Evolutionary conservation across 2,329 filamentous ascomycete species (phyloP).

Genomic region (Alternaria brassicae): DNA sequence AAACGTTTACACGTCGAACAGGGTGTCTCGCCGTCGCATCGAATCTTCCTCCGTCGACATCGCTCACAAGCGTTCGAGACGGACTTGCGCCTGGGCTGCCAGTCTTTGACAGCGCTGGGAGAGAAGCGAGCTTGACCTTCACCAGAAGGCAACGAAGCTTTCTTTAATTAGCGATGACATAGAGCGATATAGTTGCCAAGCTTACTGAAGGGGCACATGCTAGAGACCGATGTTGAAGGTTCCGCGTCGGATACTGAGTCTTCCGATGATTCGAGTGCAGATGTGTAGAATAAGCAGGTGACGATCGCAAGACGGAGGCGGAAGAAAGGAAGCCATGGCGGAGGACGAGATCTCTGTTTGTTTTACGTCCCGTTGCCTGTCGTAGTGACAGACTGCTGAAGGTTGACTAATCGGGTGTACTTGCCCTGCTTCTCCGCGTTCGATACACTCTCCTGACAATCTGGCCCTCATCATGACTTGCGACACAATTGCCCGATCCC

Average conservation of each 20-base stretch:
- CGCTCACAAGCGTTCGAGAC: conserved; percentile 50
- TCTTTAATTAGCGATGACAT: conserved; percentile 18
- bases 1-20: conserved; percentile 50
- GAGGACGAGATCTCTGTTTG: conserved; percentile 46
- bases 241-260: conserved; percentile 39
- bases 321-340: conserved; percentile 34
- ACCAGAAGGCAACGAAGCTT: conserved; percentile 41
- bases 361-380: conserved; percentile 43
- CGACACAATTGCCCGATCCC: conserved; percentile 29
- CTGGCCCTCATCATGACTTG: conserved; percentile 37
- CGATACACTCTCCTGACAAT: conserved; percentile 41
- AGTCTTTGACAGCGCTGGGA: conserved; percentile 42
- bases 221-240: conserved; percentile 27
- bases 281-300: conserved; percentile 26
- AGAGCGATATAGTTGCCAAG: conserved; percentile 8
- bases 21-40: conserved; percentile 48
- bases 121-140: conserved; percentile 43
- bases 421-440: conserved; percentile 25
- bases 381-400: conserved; percentile 22
- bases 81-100: conserved; percentile 47
- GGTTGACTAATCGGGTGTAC: conserved; percentile 39
- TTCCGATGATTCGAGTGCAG: conserved; percentile 30
- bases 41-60: conserved; percentile 47
- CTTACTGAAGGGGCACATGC: conserved; percentile 49
- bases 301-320: conserved; percentile 28